phyloP scores from a whole-genome alignment of 441 rosid genomes.

The Eruca vesicaria region DNA sequence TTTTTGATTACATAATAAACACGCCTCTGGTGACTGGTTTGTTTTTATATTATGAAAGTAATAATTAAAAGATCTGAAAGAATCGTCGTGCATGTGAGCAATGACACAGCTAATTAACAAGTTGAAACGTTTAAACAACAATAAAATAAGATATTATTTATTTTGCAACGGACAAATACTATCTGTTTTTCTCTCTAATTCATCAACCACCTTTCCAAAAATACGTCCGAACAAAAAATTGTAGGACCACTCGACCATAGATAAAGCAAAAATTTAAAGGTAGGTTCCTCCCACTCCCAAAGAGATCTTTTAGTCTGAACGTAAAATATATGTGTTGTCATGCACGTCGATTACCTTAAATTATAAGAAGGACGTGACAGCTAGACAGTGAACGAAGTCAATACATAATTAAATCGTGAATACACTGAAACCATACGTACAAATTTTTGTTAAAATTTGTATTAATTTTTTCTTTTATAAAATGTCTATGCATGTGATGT shows the following conservation, averaged over 20 bases:
- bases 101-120: background rate
- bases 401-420: background rate
- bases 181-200: background rate
- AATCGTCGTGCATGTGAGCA: background rate
- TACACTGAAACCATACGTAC: background rate
- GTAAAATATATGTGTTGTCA: background rate
- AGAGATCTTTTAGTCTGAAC: background rate
- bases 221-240: background rate
- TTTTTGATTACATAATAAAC: too few relatives aligned
- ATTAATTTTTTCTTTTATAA: background rate
- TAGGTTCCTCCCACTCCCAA: background rate
- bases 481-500: background rate
- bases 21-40: background rate
- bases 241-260: background rate
- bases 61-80: background rate
- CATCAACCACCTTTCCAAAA: background rate
- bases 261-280: background rate
- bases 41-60: background rate
- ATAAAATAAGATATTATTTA: background rate
- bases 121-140: background rate
- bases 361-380: background rate
- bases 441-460: background rate
- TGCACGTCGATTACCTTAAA: conserved; percentile 3
- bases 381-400: background rate
- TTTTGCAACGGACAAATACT: background rate